These are phyloP conservation scores for Pseudopediastrum boryanum DNA, from an alignment of 139 green algal species.

Conservation along the genomic window DNA sequence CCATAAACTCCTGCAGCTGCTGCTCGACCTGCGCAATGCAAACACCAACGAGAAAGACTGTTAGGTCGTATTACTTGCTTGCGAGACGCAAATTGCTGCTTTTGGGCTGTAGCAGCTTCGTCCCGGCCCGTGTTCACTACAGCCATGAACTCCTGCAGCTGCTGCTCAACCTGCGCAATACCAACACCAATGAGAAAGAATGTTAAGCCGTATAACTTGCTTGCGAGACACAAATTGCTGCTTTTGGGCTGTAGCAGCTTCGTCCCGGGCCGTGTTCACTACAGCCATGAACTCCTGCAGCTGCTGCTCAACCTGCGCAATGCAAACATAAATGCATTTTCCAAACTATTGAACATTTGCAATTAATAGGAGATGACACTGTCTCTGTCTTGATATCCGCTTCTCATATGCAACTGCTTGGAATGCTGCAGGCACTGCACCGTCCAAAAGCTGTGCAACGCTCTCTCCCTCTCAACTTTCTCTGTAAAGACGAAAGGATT, in stretches of 20 bases:
- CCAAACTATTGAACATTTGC: too few species aligned
- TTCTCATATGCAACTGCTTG: background rate
- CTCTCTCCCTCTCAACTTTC: too few species aligned
- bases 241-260: background rate
- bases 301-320: background rate
- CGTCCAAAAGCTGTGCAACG: too few species aligned
- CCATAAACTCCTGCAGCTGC: background rate
- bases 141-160: background rate
- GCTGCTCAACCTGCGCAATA: background rate
- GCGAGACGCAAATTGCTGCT: background rate
- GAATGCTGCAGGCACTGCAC: background rate
- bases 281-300: background rate
- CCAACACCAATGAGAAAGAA: too few species aligned
- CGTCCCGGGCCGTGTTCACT: background rate
- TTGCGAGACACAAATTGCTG: background rate
- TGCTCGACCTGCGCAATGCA: constrained; percentile 16
- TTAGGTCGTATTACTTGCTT: background rate
- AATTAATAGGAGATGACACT: background rate
- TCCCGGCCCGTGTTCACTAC: background rate
- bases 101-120: background rate
- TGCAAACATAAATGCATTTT: too few species aligned
- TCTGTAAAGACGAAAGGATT: too few species aligned
- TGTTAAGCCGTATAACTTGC: background rate
- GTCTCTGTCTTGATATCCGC: constrained; percentile 1
- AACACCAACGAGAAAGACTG: too few species aligned